phyloP scores from a whole-genome alignment of 768 basidiomycete species.

The Calvatia gigantea region DNA sequence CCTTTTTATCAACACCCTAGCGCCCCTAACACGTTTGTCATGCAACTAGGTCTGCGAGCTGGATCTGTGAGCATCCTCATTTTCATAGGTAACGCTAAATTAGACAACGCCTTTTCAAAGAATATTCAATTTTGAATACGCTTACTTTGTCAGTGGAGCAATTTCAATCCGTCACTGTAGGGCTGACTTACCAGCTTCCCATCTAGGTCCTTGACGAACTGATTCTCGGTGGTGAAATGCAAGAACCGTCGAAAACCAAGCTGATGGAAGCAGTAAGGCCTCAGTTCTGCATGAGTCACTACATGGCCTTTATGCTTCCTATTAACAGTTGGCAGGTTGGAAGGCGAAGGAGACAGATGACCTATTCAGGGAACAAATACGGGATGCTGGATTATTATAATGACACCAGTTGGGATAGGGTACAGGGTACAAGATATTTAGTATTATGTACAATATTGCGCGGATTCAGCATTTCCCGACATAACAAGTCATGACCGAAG shows the following conservation, averaged over 20 bases:
- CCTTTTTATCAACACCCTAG: constrained; percentile 30
- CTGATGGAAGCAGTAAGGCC: constrained; percentile 37
- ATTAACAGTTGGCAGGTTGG: not conserved
- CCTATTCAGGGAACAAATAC: not conserved
- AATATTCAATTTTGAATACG: constrained; percentile 98
- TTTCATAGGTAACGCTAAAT: not conserved
- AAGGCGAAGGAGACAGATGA: not conserved
- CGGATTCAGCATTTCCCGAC: not conserved
- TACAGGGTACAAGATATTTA: not conserved
- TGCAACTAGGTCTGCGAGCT: constrained; percentile 79
- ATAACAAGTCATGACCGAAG: not conserved
- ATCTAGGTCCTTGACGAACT: constrained; percentile 85
- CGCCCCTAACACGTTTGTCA: constrained; percentile 50
- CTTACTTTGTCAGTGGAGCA: constrained; percentile 65
- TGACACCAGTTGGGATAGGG: not conserved
- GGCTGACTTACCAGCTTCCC: not conserved
- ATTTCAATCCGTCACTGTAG: not conserved
- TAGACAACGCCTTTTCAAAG: constrained; percentile 31
- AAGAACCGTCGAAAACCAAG: constrained; percentile 82
- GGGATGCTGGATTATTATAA: constrained; percentile 2
- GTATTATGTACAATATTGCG: not conserved
- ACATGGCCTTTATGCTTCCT: not conserved
- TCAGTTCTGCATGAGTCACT: constrained; percentile 9
- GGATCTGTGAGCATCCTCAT: constrained; percentile 62
- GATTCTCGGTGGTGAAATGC: constrained; percentile 89